Conservation (phyloP, 2,329 filamentous ascomycete species). For the Diaporthe capsici region DNA sequence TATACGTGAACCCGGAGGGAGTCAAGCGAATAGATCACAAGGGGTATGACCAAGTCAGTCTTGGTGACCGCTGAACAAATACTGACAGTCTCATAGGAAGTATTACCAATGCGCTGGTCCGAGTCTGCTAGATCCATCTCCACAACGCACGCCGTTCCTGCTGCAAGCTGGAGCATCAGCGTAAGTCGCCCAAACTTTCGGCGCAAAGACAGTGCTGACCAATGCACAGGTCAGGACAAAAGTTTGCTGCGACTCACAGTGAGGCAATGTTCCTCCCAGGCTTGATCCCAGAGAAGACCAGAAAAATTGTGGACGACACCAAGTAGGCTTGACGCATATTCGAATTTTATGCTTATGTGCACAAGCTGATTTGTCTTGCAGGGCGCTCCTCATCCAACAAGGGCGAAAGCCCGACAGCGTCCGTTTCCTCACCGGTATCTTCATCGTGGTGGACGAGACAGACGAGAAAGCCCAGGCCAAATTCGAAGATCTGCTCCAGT, state of each 20-base stretch:
- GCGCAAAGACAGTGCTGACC: not conserved
- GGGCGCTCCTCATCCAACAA: not conserved
- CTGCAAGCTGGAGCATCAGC: slow-evolving; percentile 36
- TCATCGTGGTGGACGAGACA: slow-evolving; percentile 36
- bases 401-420: slow-evolving; percentile 9
- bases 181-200: not conserved
- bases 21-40: slow-evolving; percentile 29
- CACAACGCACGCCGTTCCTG: slow-evolving; percentile 38
- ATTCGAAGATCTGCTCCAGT: slow-evolving; percentile 19
- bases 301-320: slow-evolving; percentile 27
- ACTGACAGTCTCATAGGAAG: not conserved
- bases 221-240: slow-evolving; percentile 6
- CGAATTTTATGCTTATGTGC: not conserved
- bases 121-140: slow-evolving; percentile 33
- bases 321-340: not conserved
- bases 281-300: slow-evolving; percentile 21
- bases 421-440: slow-evolving; percentile 32
- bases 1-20: slow-evolving; percentile 11
- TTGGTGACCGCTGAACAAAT: not conserved
- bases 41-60: not conserved
- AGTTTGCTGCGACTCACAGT: slow-evolving; percentile 35
- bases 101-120: slow-evolving; percentile 36
- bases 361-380: not conserved
- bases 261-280: slow-evolving; percentile 37
- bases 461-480: slow-evolving; percentile 37